Conservation (phyloP, 2,329 filamentous ascomycete species). For the Diplodia corticola region DNA sequence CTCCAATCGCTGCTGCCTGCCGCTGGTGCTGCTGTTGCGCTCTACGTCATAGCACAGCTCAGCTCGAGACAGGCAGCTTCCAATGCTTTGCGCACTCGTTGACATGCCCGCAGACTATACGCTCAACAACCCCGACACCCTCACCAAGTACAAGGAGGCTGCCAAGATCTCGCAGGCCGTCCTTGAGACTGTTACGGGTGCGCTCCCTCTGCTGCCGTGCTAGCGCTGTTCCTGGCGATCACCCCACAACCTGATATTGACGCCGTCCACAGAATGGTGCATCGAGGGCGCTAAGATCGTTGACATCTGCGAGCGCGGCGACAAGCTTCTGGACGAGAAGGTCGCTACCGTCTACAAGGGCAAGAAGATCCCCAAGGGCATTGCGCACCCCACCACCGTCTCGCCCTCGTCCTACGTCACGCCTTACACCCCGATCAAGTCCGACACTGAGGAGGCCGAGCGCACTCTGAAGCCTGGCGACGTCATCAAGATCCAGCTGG, state of each 20-base stretch:
- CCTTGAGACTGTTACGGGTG: constrained; percentile 75
- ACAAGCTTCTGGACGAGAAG: constrained; percentile 92
- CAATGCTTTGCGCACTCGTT: constrained; percentile 6
- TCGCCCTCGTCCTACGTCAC: constrained; percentile 94
- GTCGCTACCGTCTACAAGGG: constrained; percentile 95
- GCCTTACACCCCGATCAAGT: constrained; percentile 88
- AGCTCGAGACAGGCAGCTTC: constrained; percentile 1
- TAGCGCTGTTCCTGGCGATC: constrained; percentile 15
- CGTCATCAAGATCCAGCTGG: constrained; percentile 96
- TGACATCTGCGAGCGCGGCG: constrained; percentile 91
- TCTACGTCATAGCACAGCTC: constrained; percentile 22
- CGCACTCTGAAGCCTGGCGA: constrained; percentile 80
- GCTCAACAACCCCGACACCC: constrained; percentile 86
- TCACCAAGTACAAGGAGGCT: constrained; percentile 99
- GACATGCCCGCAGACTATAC: constrained; percentile 67
- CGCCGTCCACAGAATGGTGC: constrained; percentile 57
- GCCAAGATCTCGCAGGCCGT: constrained; percentile 95
- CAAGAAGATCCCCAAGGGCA: constrained; percentile 95
- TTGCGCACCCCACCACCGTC: constrained; percentile 91
- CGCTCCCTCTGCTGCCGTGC: constrained; percentile 26
- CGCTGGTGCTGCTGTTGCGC: background rate
- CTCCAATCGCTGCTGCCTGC: background rate
- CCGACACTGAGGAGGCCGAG: constrained; percentile 82
- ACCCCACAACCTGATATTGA: constrained; percentile 30
- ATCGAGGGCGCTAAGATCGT: constrained; percentile 89